Percentiles rank a stretch among this genome's conserved stretches.
Conservation (phyloP, 495 filamentous ascomycete genomes). For the Hypoxylon crocopeplum region DNA sequence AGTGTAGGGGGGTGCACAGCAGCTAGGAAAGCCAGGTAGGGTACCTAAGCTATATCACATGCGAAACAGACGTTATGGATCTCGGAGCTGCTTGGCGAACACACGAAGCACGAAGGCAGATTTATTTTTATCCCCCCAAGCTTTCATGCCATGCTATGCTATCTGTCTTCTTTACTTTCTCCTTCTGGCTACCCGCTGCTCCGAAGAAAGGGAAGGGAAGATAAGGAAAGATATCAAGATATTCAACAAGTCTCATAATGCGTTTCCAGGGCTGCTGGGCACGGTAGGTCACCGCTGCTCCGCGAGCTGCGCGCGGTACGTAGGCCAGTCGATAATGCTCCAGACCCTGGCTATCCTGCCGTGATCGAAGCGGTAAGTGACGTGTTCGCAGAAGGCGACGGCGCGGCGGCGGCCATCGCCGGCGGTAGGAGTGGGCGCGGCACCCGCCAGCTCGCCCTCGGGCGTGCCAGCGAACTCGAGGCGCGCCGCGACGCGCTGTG, state of each 20-base stretch:
- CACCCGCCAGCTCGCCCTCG: constrained; percentile 6
- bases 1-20: background rate
- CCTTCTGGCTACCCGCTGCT: no score
- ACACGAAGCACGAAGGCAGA: constrained; percentile 21
- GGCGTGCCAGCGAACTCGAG: constrained; percentile 43
- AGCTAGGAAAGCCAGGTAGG: background rate
- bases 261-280: background rate
- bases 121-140: constrained; percentile 26
- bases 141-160: constrained; percentile 12
- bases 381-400: constrained; percentile 44
- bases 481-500: constrained; percentile 37
- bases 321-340: constrained; percentile 44
- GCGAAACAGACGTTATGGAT: constrained; percentile 36
- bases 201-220: no score
- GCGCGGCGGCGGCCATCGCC: constrained; percentile 3
- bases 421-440: no score
- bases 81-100: constrained; percentile 19
- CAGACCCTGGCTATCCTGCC: constrained; percentile 45
- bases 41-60: constrained; percentile 12
- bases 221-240: no score
- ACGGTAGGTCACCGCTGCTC: background rate
- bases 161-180: background rate
- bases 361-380: constrained; percentile 43
- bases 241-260: background rate
- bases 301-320: constrained; percentile 37